A percentile compares a stretch with the other conserved stretches of the same genome.
phyloP scores from a whole-genome alignment of 805 yeast species.

The Candida nitratophila region DNA sequence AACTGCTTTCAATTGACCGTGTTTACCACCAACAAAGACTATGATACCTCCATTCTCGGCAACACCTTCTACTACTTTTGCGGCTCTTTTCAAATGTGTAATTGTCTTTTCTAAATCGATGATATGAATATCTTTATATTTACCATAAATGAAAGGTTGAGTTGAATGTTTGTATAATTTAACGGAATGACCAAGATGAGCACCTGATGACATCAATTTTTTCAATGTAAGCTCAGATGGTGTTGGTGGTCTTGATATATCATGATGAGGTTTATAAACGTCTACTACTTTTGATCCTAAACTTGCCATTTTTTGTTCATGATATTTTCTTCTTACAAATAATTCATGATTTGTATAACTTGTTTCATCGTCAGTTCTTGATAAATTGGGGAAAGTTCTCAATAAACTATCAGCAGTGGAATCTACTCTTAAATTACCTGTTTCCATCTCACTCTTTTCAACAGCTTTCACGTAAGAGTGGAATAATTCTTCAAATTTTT shows the following conservation, averaged over 20 bases:
- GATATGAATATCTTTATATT: constrained; percentile 82
- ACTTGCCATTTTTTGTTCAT: constrained; percentile 43
- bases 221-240: constrained; percentile 57
- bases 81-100: constrained; percentile 67
- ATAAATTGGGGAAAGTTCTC: constrained; percentile 51
- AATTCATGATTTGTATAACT: constrained; percentile 77
- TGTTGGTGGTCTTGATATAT: constrained; percentile 51
- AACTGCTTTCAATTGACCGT: constrained; percentile 68
- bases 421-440: neutral
- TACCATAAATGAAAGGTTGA: constrained; percentile 83
- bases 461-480: constrained; percentile 7
- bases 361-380: constrained; percentile 50
- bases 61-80: constrained; percentile 77
- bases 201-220: constrained; percentile 82
- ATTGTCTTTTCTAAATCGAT: constrained; percentile 86
- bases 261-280: constrained; percentile 65
- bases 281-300: constrained; percentile 61
- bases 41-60: constrained; percentile 77
- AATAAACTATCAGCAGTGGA: constrained; percentile 6
- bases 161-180: constrained; percentile 72
- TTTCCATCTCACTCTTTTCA: neutral
- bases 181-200: constrained; percentile 90
- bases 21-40: constrained; percentile 76
- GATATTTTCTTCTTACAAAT: constrained; percentile 63
- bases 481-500: constrained; percentile 20